Evolutionary conservation across 2,329 filamentous ascomycete species (phyloP), one percentile per base, ranked within the genome.

Genomic region (Apiospora koreana): DNA sequence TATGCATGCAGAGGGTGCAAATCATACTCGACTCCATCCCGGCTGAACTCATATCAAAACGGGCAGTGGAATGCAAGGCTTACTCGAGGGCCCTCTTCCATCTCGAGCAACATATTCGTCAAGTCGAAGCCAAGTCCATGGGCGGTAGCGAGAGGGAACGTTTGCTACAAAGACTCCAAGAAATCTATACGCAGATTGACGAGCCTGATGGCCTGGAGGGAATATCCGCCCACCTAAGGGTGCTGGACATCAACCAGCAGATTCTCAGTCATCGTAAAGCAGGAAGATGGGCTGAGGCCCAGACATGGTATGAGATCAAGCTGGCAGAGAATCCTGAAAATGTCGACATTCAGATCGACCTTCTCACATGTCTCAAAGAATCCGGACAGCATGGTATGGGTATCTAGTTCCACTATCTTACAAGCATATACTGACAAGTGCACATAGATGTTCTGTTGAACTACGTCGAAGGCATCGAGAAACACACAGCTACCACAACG

Each of bases 171-270:
- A 89, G 91, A 72, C 84, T 99, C 31, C 95, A 98, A 77, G 91
- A 95, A 68, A 97, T 99, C 23, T 99, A 99, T 80, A 94, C 94
- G 1, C 93, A 98, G 75, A 98, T 99, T 72, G 96, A 99, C 77
- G 96, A 99, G 76, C 97, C 96, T 0, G 96, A 99, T 80, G 95
- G 95, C 1, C 91, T 99, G 43, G 95, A 98, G 78, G 96, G 96
- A 2, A 95, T 99, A 72, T 97, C 95, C 1, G 91, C 94, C 25
- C 93, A 96, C 78, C 85, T 98, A 3, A 92, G 93, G 71, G 90
- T 94, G 14, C 84, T 98, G n/a, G 93, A 97, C 74, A 92, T 98
- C 67, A 93, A 97, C 71, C 95, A 98, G 79, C 95, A 98, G 79
- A 92, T 98, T 42, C 86, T 98, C 69, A 94, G 97, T 76, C 94